Evolutionary conservation across 1,284 basidiomycete genomes (phyloP).

Genomic region (Thecaphora frezii): DNA sequence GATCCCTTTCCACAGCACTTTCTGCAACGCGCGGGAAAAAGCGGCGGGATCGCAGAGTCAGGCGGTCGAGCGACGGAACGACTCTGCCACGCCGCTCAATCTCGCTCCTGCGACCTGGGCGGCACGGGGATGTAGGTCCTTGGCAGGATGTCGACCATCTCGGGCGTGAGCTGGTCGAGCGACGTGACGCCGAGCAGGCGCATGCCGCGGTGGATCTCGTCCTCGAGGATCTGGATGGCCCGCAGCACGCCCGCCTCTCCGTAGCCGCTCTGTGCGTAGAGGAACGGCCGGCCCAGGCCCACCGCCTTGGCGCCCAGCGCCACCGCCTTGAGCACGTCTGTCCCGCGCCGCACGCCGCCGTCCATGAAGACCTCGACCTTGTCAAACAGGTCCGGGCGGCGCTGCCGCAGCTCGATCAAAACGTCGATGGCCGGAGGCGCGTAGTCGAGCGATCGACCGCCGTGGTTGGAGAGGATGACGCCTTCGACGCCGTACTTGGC

Average conservation of each 20-base stretch:
- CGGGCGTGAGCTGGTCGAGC: conserved; percentile 72
- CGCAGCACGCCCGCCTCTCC: conserved; percentile 79
- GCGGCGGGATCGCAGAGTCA: no score
- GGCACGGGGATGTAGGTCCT: conserved; percentile 21
- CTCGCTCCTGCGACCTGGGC: conserved; percentile 57
- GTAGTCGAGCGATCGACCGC: conserved; percentile 59
- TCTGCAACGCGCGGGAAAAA: no score
- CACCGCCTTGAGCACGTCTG: conserved; percentile 77
- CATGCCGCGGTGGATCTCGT: conserved; percentile 81
- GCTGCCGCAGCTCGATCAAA: conserved; percentile 70
- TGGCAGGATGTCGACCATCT: conserved; percentile 67
- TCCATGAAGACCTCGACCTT: conserved; percentile 79
- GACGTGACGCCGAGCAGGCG: conserved; percentile 73
- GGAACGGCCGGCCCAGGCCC: conserved; percentile 82
- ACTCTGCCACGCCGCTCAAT: conserved; percentile 60
- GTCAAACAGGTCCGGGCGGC: conserved; percentile 63
- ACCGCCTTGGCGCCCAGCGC: conserved; percentile 84
- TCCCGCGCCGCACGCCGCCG: conserved; percentile 78
- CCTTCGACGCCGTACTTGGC: conserved; percentile 64
- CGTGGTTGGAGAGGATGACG: conserved; percentile 61
- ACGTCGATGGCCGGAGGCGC: conserved; percentile 56
- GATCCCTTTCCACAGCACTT: no score
- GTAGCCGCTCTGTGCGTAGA: conserved; percentile 89
- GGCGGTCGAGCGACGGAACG: conserved; percentile 7
- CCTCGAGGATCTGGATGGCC: conserved; percentile 70